Conservation (phyloP, 1,139 yeast species). For the Yamadazyma oceani region DNA sequence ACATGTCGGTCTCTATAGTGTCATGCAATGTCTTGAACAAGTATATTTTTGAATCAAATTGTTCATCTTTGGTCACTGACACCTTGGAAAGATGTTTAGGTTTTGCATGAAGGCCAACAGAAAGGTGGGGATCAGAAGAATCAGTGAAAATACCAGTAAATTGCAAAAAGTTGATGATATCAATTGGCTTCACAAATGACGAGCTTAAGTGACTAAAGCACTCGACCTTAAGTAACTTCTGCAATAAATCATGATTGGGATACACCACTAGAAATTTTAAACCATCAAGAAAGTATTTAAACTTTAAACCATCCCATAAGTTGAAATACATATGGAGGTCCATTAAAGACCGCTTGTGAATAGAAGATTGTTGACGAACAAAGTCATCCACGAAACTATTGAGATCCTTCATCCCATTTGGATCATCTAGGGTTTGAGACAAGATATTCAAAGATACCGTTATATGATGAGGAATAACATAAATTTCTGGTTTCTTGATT, state of each 20-base stretch:
- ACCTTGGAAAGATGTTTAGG: constrained; percentile 18
- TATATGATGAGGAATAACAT: constrained; percentile 23
- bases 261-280: constrained; percentile 33
- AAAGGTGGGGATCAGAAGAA: constrained; percentile 29
- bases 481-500: constrained; percentile 22
- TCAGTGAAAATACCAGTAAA: constrained; percentile 26
- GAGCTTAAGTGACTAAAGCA: constrained; percentile 15
- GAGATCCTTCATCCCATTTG: constrained; percentile 5
- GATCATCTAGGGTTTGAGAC: neutral
- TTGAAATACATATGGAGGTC: constrained; percentile 27
- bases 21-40: neutral
- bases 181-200: constrained; percentile 14
- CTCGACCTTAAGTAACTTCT: constrained; percentile 15
- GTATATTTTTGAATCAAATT: constrained; percentile 16
- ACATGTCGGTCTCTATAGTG: constrained; percentile 5
- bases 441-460: neutral
- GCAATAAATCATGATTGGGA: constrained; percentile 31
- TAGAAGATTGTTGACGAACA: constrained; percentile 4
- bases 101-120: constrained; percentile 30
- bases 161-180: constrained; percentile 21
- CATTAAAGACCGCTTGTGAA: constrained; percentile 17
- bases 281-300: constrained; percentile 24
- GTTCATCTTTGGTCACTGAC: constrained; percentile 20
- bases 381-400: constrained; percentile 2
- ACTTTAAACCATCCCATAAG: constrained; percentile 37